A percentile compares a stretch with the other conserved stretches of the same genome.
phyloP scores from a whole-genome alignment of 176 grass and related monocot genomes.

The Triticum dicoccoides region DNA sequence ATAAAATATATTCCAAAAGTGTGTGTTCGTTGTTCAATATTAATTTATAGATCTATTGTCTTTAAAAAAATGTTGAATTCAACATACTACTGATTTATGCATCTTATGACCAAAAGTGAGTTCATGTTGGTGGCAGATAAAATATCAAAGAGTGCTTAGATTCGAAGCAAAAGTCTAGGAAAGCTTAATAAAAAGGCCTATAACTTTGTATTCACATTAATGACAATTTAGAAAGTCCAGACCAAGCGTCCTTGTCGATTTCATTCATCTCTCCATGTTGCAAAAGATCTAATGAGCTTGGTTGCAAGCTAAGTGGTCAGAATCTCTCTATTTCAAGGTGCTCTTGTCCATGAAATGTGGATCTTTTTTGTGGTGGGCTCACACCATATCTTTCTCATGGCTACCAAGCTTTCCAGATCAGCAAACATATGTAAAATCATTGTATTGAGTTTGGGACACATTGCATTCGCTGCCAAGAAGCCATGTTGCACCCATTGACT shows the following conservation, averaged over 20 bases:
- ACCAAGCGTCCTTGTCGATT: not conserved
- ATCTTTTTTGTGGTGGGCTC: not conserved
- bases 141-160: not conserved
- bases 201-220: not conserved
- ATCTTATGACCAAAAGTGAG: not conserved
- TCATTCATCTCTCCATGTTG: not conserved
- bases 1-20: not conserved
- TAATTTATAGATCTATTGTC: not conserved
- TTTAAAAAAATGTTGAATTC: not conserved
- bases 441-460: not conserved
- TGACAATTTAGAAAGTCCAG: not conserved
- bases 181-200: not conserved
- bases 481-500: not conserved
- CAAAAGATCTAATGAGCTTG: not conserved
- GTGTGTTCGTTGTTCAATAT: not conserved
- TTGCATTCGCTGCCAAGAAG: not conserved
- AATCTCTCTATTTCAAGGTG: not conserved
- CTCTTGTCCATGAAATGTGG: not conserved
- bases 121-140: not conserved
- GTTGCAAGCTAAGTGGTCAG: constrained; percentile 18
- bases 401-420: not conserved
- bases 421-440: not conserved
- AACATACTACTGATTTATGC: not conserved
- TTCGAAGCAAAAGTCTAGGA: not conserved
- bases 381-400: constrained; percentile 22